These are phyloP conservation scores for Azolla pinnata DNA, from an alignment of 75 land plant genomes.

Conservation along the genomic window DNA sequence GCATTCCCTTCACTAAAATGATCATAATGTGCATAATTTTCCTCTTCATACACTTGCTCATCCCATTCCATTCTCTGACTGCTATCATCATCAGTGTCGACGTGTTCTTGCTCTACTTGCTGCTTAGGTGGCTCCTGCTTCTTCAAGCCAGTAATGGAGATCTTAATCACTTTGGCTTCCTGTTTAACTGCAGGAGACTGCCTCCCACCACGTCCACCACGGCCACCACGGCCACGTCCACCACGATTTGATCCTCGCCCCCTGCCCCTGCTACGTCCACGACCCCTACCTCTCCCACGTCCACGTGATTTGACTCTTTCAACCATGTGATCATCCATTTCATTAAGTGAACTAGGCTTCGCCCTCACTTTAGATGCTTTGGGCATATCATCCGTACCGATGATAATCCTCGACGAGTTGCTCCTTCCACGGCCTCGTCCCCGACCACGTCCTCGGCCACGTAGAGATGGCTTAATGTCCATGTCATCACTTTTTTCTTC, in stretches of 20 bases:
- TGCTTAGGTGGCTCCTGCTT: slow-evolving; percentile 1
- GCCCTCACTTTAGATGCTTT: slow-evolving; percentile 8
- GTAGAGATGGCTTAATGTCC: neutral
- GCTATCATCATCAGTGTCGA: slow-evolving; percentile 6
- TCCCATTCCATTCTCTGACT: neutral
- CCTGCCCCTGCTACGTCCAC: slow-evolving; percentile 5
- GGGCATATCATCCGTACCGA: neutral
- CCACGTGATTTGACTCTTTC: slow-evolving; percentile 9
- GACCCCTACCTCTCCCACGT: slow-evolving; percentile 6
- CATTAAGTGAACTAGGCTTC: slow-evolving; percentile 1
- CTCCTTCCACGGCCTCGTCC: slow-evolving; percentile 2
- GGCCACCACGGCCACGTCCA: neutral
- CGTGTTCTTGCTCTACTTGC: slow-evolving; percentile 3
- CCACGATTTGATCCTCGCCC: slow-evolving; percentile 8
- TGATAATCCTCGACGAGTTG: neutral
- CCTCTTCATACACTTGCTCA: slow-evolving; percentile 5
- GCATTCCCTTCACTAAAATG: neutral
- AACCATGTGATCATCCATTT: slow-evolving; percentile 10
- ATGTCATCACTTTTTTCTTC: neutral
- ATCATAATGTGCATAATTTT: slow-evolving; percentile 3
- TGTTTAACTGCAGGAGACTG: slow-evolving; percentile 6
- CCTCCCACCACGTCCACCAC: slow-evolving; percentile 8
- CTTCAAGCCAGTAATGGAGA: neutral
- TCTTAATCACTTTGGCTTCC: slow-evolving; percentile 16
- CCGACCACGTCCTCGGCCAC: slow-evolving; percentile 2